phyloP scores from a whole-genome alignment of 1,284 basidiomycete species.

The Sparassis latifolia region DNA sequence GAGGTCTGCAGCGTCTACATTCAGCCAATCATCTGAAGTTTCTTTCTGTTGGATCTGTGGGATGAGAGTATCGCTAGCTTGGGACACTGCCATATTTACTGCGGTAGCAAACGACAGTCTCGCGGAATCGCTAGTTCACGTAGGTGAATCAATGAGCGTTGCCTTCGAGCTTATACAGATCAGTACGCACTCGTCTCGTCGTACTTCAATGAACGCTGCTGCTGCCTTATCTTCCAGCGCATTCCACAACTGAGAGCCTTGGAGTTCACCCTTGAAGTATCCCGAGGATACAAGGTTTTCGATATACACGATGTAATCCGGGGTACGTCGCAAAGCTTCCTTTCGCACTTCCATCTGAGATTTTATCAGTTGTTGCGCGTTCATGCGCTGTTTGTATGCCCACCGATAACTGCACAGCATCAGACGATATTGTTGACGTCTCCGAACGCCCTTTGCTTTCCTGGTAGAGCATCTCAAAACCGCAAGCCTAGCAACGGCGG shows the following conservation, averaged over 20 bases:
- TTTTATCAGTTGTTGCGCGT: background rate
- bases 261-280: conserved; percentile 72
- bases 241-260: conserved; percentile 75
- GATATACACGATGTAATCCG: conserved; percentile 66
- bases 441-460: conserved; percentile 57
- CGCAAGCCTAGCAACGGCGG: conserved; percentile 57
- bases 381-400: too few relatives aligned
- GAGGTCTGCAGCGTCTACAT: conserved; percentile 56
- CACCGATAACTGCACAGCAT: conserved; percentile 43
- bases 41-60: conserved; percentile 31
- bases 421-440: conserved; percentile 28
- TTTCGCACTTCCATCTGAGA: conserved; percentile 52
- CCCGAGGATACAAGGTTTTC: conserved; percentile 52
- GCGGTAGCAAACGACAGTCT: conserved; percentile 69
- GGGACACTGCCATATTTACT: conserved; percentile 58
- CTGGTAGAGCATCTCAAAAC: conserved; percentile 92
- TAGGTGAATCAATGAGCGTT: background rate
- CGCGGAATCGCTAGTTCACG: conserved; percentile 39
- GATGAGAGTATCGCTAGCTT: conserved; percentile 20
- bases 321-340: conserved; percentile 56
- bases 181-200: conserved; percentile 56
- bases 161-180: background rate
- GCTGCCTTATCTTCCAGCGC: conserved; percentile 66
- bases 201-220: conserved; percentile 56
- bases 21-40: conserved; percentile 71